These are phyloP conservation scores for Ceratocystis harringtonii DNA, from an alignment of 2,329 filamentous ascomycete species.

Conservation along the genomic window DNA sequence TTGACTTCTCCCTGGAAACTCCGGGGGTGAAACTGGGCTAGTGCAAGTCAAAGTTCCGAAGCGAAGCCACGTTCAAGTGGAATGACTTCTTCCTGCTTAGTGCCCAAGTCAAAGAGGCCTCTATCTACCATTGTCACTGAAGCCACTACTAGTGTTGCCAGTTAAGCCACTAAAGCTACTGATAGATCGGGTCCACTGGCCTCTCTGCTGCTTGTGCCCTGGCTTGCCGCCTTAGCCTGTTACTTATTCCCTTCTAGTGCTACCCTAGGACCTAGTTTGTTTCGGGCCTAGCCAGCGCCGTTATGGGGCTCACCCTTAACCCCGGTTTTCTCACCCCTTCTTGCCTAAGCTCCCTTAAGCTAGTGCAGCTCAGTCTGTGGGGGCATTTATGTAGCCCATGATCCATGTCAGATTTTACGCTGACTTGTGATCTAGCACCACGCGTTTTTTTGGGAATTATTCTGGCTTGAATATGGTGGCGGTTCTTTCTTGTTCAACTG, in stretches of 20 bases:
- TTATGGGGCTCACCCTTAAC: not conserved
- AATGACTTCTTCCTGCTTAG: not conserved
- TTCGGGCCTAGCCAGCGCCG: not conserved
- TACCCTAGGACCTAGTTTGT: not conserved
- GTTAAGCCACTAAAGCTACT: too few species aligned
- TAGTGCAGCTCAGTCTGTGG: not conserved
- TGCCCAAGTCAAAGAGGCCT: too few species aligned
- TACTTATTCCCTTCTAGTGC: not conserved
- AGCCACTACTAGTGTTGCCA: too few species aligned
- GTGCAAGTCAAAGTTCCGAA: slow-evolving; percentile 1
- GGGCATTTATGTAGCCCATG: not conserved
- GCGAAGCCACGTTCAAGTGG: not conserved
- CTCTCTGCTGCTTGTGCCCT: not conserved
- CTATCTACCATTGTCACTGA: too few species aligned
- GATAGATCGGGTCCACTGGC: too few species aligned
- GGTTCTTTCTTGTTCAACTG: not conserved
- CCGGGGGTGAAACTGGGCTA: not conserved
- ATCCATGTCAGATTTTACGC: not conserved
- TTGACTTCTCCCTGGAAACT: not conserved
- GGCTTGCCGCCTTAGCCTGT: not conserved
- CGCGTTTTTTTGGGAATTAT: not conserved
- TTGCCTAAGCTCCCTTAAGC: not conserved
- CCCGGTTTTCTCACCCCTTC: not conserved
- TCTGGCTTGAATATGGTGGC: not conserved
- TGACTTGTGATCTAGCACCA: not conserved